These are phyloP conservation scores for Corymbia maculata DNA, from an alignment of 345 rosid species.

Conservation along the genomic window DNA sequence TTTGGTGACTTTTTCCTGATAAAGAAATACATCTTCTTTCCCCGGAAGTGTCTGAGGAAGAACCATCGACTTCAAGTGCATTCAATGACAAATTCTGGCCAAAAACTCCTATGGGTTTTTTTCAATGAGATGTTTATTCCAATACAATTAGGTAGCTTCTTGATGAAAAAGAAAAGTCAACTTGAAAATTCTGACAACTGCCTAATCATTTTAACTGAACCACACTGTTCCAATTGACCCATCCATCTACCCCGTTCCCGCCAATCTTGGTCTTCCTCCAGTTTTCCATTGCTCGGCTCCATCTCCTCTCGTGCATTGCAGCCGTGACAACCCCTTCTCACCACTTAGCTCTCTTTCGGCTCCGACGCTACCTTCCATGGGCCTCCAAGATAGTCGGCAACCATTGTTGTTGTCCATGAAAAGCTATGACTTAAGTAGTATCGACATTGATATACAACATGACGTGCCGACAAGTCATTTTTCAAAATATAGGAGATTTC, in stretches of 20 bases:
- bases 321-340: not conserved
- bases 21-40: not conserved
- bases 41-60: not conserved
- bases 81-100: not conserved
- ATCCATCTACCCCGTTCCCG: no score
- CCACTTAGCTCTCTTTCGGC: not conserved
- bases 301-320: not conserved
- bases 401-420: not conserved
- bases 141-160: not conserved
- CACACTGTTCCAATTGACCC: no score
- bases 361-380: not conserved
- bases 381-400: not conserved
- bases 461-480: no score
- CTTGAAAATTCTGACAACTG: not conserved
- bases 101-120: no score
- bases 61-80: not conserved
- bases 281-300: no score
- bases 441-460: no score
- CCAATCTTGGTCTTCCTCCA: not conserved
- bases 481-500: no score
- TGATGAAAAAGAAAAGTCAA: not conserved
- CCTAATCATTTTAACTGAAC: no score
- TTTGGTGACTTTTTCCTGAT: no score
- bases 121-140: not conserved
- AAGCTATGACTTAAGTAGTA: no score